These are phyloP conservation scores for Holtermanniella nyarrowii DNA, from an alignment of 768 basidiomycete genomes.

Conservation along the genomic window DNA sequence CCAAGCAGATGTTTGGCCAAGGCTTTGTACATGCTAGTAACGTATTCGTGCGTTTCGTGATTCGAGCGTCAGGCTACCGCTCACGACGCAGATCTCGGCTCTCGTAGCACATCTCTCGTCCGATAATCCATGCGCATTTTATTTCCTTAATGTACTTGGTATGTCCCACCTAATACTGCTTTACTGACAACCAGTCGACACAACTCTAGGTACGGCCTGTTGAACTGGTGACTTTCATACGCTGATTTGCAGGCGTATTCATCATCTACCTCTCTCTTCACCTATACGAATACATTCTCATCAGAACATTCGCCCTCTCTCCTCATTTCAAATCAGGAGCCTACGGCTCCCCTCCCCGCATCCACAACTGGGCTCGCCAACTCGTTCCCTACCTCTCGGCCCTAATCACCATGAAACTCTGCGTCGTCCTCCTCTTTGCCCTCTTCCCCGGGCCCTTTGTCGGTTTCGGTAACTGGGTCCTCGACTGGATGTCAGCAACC, in stretches of 20 bases:
- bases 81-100: conserved; percentile 53
- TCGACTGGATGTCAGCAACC: conserved; percentile 54
- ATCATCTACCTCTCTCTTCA: conserved; percentile 62
- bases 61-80: neutral
- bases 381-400: conserved; percentile 69
- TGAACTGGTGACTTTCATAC: conserved; percentile 32
- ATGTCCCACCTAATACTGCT: neutral
- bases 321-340: conserved; percentile 46
- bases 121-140: conserved; percentile 66
- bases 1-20: conserved; percentile 70
- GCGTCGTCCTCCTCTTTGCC: conserved; percentile 63
- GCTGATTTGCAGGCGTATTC: conserved; percentile 55
- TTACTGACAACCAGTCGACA: conserved; percentile 51
- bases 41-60: conserved; percentile 24
- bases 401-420: conserved; percentile 77
- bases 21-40: conserved; percentile 34
- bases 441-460: conserved; percentile 58
- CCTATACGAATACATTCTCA: neutral
- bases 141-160: conserved; percentile 76
- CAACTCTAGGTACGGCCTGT: conserved; percentile 86
- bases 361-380: conserved; percentile 32
- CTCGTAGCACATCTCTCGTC: conserved; percentile 59
- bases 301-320: neutral
- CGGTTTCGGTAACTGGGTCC: conserved; percentile 69
- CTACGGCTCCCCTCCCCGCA: conserved; percentile 68